Conservation (phyloP, 2,329 filamentous ascomycete species). For the Aspergillus vadensis region DNA sequence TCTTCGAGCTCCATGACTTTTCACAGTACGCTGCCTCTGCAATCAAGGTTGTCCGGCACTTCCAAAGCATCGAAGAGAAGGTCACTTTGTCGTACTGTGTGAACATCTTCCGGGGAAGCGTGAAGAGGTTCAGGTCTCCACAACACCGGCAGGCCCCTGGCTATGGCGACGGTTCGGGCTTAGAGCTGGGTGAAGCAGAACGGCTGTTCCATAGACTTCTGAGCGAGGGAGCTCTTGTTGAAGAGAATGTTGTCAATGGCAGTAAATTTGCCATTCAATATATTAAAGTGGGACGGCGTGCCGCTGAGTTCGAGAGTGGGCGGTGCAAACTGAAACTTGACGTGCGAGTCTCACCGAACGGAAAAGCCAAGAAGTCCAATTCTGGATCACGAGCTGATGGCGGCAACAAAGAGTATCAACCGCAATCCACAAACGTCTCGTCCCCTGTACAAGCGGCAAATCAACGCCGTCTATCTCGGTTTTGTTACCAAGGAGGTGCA, state of each 20-base stretch:
- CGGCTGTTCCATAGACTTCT: conserved; percentile 79
- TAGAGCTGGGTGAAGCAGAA: conserved; percentile 76
- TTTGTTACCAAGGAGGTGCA: conserved; percentile 24
- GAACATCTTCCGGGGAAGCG: conserved; percentile 78
- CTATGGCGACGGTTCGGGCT: conserved; percentile 67
- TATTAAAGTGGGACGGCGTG: conserved; percentile 46
- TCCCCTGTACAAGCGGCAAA: conserved; percentile 59
- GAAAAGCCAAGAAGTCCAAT: conserved; percentile 29
- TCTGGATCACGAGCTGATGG: conserved; percentile 36
- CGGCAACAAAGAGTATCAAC: conserved; percentile 49
- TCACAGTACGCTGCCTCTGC: conserved; percentile 72
- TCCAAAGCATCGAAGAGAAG: conserved; percentile 49
- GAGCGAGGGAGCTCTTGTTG: conserved; percentile 70
- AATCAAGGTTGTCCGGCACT: conserved; percentile 65
- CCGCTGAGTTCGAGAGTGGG: conserved; percentile 50
- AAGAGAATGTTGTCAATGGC: conserved; percentile 67
- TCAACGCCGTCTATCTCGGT: conserved; percentile 36
- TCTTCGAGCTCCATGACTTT: conserved; percentile 75
- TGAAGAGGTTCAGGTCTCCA: conserved; percentile 57
- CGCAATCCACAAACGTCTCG: conserved; percentile 67
- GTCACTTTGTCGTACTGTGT: conserved; percentile 78
- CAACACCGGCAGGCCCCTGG: conserved; percentile 57
- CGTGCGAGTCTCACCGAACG: conserved; percentile 54
- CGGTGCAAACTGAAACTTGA: conserved; percentile 54
- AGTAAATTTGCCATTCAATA: conserved; percentile 74